These are phyloP conservation scores for Rehmannia glutinosa DNA, from an alignment of 257 asterid species.

Conservation along the genomic window DNA sequence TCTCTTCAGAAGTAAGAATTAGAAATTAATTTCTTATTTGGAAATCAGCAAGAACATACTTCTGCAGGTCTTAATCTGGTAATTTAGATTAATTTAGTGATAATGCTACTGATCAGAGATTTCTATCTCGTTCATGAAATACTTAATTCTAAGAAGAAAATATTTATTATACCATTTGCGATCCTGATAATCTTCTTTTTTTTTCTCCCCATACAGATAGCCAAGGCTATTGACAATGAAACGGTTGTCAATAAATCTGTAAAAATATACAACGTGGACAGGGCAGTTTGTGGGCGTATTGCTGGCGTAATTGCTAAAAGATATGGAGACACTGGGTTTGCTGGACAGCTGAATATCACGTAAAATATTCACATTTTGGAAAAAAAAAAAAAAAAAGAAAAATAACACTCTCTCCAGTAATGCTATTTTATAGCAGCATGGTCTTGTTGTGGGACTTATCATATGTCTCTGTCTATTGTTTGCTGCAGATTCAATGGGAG, in stretches of 20 bases:
- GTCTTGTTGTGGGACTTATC: conserved; percentile 6
- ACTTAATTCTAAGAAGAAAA: too few species aligned
- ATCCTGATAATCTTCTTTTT: conserved; percentile 9
- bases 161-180: background rate
- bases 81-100: background rate
- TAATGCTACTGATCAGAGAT: background rate
- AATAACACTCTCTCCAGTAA: background rate
- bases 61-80: too few species aligned
- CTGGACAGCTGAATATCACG: conserved; percentile 92
- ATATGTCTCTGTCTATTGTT: conserved; percentile 9
- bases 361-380: conserved; percentile 17
- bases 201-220: conserved; percentile 39
- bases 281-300: conserved; percentile 98
- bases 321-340: conserved; percentile 97
- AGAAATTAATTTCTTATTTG: too few species aligned
- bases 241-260: conserved; percentile 72
- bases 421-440: background rate
- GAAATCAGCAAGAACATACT: too few species aligned
- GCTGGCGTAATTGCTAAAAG: conserved; percentile 94
- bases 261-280: conserved; percentile 81
- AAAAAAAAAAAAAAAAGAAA: background rate
- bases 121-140: background rate
- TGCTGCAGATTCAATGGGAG: conserved; percentile 85
- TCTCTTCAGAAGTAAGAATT: background rate
- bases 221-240: conserved; percentile 83